Conservation (phyloP, 2,329 filamentous ascomycete genomes). For the Hypoxylon sp. region DNA sequence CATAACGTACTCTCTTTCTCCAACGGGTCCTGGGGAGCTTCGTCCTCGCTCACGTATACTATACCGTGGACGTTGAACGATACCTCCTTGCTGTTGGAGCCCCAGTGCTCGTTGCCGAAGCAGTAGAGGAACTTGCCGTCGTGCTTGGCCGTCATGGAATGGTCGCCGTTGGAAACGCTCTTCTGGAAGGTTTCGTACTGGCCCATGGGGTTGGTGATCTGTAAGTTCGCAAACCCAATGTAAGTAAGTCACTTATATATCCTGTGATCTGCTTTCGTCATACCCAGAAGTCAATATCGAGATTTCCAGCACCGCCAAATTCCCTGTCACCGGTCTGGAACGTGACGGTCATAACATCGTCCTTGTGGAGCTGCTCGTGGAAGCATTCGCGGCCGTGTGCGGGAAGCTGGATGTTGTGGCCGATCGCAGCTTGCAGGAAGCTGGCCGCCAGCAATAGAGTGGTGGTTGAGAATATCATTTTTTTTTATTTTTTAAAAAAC, state of each 20-base stretch:
- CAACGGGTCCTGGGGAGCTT: slow-evolving; percentile 84
- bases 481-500: no score
- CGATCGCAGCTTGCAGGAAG: slow-evolving; percentile 60
- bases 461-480: slow-evolving; percentile 56
- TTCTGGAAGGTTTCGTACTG: slow-evolving; percentile 83
- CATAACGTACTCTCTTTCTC: slow-evolving; percentile 85
- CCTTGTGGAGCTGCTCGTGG: slow-evolving; percentile 89
- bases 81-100: slow-evolving; percentile 94
- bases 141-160: slow-evolving; percentile 83
- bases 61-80: slow-evolving; percentile 99
- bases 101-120: slow-evolving; percentile 99
- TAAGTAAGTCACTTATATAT: no score
- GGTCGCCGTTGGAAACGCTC: slow-evolving; percentile 86
- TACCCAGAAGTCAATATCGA: slow-evolving; percentile 99
- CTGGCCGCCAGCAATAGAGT: slow-evolving; percentile 63
- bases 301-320: slow-evolving; percentile 91
- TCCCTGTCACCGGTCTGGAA: slow-evolving; percentile 98
- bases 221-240: slow-evolving; percentile 21
- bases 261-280: slow-evolving; percentile 48
- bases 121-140: slow-evolving; percentile 96
- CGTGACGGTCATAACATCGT: slow-evolving; percentile 98
- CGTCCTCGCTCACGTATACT: slow-evolving; percentile 92
- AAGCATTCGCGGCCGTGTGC: slow-evolving; percentile 97
- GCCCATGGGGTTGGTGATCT: slow-evolving; percentile 81
- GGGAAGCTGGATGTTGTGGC: slow-evolving; percentile 95